Conservation (phyloP, 192 early-diverging fungal genomes). For the Allomyces javanicus region DNA sequence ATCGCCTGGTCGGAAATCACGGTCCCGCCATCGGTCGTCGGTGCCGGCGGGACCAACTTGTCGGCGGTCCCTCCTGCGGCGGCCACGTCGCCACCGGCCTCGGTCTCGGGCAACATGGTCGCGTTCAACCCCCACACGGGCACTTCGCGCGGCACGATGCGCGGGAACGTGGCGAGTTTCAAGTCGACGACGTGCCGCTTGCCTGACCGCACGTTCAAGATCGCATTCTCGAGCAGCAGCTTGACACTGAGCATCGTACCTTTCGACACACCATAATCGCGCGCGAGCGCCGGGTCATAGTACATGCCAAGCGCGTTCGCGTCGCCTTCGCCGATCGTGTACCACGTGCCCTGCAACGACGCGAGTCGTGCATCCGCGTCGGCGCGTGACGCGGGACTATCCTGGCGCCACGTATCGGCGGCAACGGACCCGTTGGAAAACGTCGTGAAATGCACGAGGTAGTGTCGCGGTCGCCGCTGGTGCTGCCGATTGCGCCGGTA, state of each 20-base stretch:
- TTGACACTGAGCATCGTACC: not conserved
- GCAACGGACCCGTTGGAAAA: not conserved
- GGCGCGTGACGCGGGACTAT: no score
- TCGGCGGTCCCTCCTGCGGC: not conserved
- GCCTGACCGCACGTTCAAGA: not conserved
- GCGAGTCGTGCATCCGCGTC: not conserved
- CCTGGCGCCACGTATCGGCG: no score
- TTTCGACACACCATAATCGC: not conserved
- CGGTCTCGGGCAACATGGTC: not conserved
- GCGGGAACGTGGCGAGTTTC: not conserved
- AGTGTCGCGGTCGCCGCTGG: not conserved
- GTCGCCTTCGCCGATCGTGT: not conserved
- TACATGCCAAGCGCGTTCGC: not conserved
- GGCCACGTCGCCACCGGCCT: no score
- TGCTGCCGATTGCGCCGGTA: not conserved
- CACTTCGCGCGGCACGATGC: not conserved
- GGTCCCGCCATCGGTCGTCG: not conserved
- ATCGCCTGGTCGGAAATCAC: not conserved
- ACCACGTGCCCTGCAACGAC: not conserved
- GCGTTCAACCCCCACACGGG: not conserved
- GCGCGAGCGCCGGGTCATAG: not conserved
- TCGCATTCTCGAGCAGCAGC: not conserved
- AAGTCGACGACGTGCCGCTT: not conserved
- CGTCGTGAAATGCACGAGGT: not conserved
- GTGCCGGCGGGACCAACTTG: no score